Evolutionary conservation across 495 filamentous ascomycete species (phyloP).

Genomic region (Aspergillus avenaceus): DNA sequence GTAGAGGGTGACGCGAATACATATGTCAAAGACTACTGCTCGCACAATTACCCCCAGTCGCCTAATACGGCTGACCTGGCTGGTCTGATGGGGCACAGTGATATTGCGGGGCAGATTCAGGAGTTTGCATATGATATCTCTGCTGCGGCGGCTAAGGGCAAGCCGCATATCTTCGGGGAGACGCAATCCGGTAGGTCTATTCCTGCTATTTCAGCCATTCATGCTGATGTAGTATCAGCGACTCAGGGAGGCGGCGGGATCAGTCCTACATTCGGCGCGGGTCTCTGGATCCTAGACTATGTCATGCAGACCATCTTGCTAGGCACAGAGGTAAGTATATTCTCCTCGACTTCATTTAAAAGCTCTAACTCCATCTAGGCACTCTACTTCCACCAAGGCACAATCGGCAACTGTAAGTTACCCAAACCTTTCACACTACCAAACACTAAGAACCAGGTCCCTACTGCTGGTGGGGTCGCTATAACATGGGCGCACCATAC

Average conservation of each 20-base stretch:
- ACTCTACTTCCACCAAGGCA: conserved; percentile 59
- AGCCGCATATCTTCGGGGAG: conserved; percentile 56
- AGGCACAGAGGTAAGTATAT: conserved; percentile 28
- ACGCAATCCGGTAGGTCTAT: conserved; percentile 49
- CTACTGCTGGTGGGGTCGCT: conserved; percentile 58
- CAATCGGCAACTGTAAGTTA: conserved; percentile 48
- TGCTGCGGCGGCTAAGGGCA: conserved; percentile 39
- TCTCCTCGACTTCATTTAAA: background rate
- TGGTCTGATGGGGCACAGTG: conserved; percentile 49
- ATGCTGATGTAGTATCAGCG: conserved; percentile 12
- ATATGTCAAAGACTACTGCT: conserved; percentile 51
- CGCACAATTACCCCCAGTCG: conserved; percentile 59
- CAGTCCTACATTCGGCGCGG: conserved; percentile 54
- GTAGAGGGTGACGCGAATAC: conserved; percentile 39
- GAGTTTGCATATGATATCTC: conserved; percentile 47
- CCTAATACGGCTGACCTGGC: conserved; percentile 27
- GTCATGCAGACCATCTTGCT: conserved; percentile 46
- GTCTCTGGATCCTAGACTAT: conserved; percentile 59
- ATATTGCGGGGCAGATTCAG: conserved; percentile 42
- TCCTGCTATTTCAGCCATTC: background rate
- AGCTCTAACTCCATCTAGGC: conserved; percentile 5
- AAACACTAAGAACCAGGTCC: conserved; percentile 28
- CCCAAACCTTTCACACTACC: too few species aligned
- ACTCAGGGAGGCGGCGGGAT: conserved; percentile 39
- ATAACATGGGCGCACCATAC: conserved; percentile 53